Evolutionary conservation across 768 basidiomycete genomes (phyloP), one percentile per base, ranked within the genome.

Genomic region (Psilocybe azurescens): DNA sequence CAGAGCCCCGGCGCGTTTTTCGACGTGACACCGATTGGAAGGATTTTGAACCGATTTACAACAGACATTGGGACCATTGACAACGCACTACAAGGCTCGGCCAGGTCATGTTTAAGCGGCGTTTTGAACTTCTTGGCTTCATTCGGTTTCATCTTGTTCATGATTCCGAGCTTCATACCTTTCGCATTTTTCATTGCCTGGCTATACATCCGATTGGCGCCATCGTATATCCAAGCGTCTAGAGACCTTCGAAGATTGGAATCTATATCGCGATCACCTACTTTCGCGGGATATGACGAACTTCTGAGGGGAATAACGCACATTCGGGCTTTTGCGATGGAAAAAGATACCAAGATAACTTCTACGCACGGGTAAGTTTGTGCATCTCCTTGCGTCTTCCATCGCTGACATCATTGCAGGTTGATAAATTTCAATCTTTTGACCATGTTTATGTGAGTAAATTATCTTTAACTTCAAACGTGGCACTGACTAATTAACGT

Each of bases 41-140:
- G 90, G 7, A 90, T 94, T 65, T 79, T 91, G 41, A 93, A 94
- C 68, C 84, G 94, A 16, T 91, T 94, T 69, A 90, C 89, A 13
- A 82, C 85, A 6, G 91, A 94, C 66, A 88, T 94, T 68, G 87
- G 87, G 55, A 88, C 87, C 5, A 86, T 93, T 47, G 92, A 94
- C 69, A 80, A 83, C 5, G 80, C 83, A 0, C 77, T 91, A 1
- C 83, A 87, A 65, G 75, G 74, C 55, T 88, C 88, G 5, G 84
- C 82, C 4, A 74, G 86, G 39, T 74, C 73, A 7, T 88, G 86
- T 52, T 70, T 90, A 13, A 78, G 80, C 4, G 88, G 88, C 4
- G 72, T 84, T 7, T 73, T 90, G 61, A 85, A 83, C 57, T 91
- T 90, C 68, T 10, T 86, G 20, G 82, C 83, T 14, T 89, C 89